Evolutionary conservation across 148 eudicot species (phyloP).

Genomic region (Fagopyrum esculentum): DNA sequence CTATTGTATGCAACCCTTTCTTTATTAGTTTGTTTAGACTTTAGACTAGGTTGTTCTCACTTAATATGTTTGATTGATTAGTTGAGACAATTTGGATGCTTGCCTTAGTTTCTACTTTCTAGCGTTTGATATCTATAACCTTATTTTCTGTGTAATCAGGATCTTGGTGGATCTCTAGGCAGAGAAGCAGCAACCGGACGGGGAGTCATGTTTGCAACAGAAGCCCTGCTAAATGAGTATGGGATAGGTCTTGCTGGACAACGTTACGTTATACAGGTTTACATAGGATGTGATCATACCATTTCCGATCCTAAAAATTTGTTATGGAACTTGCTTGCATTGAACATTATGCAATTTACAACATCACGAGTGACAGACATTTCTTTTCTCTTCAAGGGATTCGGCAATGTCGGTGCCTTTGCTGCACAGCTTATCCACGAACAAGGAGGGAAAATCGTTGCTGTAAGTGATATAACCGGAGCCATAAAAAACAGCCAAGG

Average conservation of each 20-base stretch:
- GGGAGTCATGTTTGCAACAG: constrained; percentile 16
- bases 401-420: constrained; percentile 90
- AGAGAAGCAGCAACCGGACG: constrained; percentile 20
- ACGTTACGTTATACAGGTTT: constrained; percentile 11
- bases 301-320: background rate
- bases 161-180: constrained; percentile 21
- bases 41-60: background rate
- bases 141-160: constrained; percentile 10
- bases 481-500: constrained; percentile 77
- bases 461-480: constrained; percentile 84
- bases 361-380: background rate
- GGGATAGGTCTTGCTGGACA: constrained; percentile 14
- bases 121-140: background rate
- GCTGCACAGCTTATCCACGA: constrained; percentile 83
- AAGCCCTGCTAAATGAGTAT: constrained; percentile 14
- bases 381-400: background rate
- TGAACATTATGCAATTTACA: background rate
- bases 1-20: constrained; percentile 38
- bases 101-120: background rate
- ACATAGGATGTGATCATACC: background rate
- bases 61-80: background rate
- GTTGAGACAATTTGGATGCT: background rate
- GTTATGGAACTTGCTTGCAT: background rate
- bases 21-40: background rate
- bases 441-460: constrained; percentile 78